Base-by-base conservation (phyloP, 2,329 filamentous ascomycete genomes). In the Cadophora luteo-olivacea region DNA sequence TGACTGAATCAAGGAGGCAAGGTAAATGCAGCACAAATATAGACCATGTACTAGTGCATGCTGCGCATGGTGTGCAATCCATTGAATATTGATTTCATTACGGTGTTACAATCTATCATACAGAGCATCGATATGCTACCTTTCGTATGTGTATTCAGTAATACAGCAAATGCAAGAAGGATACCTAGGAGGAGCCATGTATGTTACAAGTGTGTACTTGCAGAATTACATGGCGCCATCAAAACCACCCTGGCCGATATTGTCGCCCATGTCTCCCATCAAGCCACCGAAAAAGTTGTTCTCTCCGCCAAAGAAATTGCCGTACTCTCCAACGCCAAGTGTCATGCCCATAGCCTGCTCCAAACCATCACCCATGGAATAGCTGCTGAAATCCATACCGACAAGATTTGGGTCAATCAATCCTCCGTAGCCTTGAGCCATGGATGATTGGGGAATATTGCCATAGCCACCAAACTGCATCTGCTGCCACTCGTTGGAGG, bases 281-380 rank as follows among this genome's bases (percentile, higher is more conserved):
- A 77, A 55, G 14, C 69, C 69, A 9, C 72, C 72, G 57, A 77
- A 76, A 51, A 78, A 77, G 4, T 71, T 65, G 62, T 78, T 74
- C 19, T 78, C 76, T 55, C 69, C 71, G 58, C 77, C 41, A 19
- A 45, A 75, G 62, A 76, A 77, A 19, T 67, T 70, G 8, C 73
- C 75, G 60, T 76, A 77, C 61, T 78, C 73, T 32, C 73, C 75
- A 49, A 74, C 72, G 9, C 75, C 77, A 38, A 78, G 69, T 8
- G 76, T 76, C 70, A 78, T 76, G 1, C 75, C 76, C 65, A 78
- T 75, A 22, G 75, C 76, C 61, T 77, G 76, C 70, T 79, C 78
- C 29, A 78, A 75, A 4, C 73, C 74, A 70, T 78, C 76, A 8
- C 77, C 77, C 72, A 76, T 73, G 0, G 66, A 68, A 49, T 74